Evolutionary conservation across 345 rosid species (phyloP).

Genomic region (Garcia nutans): DNA sequence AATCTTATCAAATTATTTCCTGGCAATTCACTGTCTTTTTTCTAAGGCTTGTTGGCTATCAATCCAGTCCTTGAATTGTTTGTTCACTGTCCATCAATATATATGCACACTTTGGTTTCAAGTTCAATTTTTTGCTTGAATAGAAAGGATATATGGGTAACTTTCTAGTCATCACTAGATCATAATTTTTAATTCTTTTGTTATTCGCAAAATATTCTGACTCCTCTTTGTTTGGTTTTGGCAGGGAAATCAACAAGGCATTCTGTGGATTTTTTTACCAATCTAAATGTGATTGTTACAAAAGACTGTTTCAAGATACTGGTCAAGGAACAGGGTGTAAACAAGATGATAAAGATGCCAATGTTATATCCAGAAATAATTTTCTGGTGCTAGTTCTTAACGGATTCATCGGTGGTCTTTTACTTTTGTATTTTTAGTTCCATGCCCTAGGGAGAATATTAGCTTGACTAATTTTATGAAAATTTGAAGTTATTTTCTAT

Average conservation of each 20-base stretch:
- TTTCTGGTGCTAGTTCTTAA: slow-evolving; percentile 26
- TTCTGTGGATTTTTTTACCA: slow-evolving; percentile 76
- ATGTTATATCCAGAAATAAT: slow-evolving; percentile 19
- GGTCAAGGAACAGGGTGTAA: slow-evolving; percentile 30
- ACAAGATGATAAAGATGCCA: slow-evolving; percentile 22
- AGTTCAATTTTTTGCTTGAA: background rate
- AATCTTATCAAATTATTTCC: background rate
- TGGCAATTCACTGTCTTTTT: background rate
- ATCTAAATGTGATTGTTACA: slow-evolving; percentile 40
- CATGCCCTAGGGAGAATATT: background rate
- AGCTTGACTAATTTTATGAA: background rate
- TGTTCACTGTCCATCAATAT: background rate
- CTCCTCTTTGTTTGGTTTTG: slow-evolving; percentile 30
- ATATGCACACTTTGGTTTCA: background rate
- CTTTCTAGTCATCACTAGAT: background rate
- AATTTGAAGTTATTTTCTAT: background rate
- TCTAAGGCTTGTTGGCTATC: background rate
- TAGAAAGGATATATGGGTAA: background rate
- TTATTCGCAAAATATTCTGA: background rate
- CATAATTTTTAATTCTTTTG: background rate
- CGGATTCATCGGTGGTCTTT: background rate
- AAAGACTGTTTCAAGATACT: slow-evolving; percentile 32
- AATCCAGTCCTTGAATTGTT: background rate
- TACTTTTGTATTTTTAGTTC: background rate
- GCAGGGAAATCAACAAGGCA: slow-evolving; percentile 88